Conservation (phyloP, 31 red algal genomes). For the Pterothamnion heteromorphum region DNA sequence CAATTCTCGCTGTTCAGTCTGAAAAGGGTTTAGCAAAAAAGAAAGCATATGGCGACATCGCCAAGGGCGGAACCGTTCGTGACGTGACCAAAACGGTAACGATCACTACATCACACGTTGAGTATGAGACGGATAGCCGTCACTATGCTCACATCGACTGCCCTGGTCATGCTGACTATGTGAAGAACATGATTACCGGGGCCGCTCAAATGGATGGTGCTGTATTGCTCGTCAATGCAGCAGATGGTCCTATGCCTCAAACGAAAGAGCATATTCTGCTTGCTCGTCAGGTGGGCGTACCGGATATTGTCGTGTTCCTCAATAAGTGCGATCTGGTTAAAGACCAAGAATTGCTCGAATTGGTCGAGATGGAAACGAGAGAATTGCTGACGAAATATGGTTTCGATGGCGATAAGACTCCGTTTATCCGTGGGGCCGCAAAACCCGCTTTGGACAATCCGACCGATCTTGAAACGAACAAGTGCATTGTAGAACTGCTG, state of each 20-base stretch:
- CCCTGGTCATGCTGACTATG: slow-evolving; percentile 98
- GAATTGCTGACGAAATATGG: slow-evolving; percentile 93
- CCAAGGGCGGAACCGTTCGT: too few species aligned
- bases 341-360: slow-evolving; percentile 86
- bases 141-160: slow-evolving; percentile 98
- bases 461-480: slow-evolving; percentile 28
- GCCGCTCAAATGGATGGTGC: slow-evolving; percentile 99
- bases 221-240: slow-evolving; percentile 87
- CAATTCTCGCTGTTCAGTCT: too few species aligned
- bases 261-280: slow-evolving; percentile 96
- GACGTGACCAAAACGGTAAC: too few species aligned
- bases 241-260: slow-evolving; percentile 97
- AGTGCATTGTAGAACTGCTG: slow-evolving; percentile 79
- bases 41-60: too few species aligned
- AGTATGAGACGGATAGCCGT: too few species aligned
- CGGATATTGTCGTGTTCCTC: slow-evolving; percentile 96
- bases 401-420: slow-evolving; percentile 89
- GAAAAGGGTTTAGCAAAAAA: too few species aligned
- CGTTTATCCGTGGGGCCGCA: slow-evolving; percentile 81
- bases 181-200: slow-evolving; percentile 99
- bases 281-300: slow-evolving; percentile 95
- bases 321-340: slow-evolving; percentile 98
- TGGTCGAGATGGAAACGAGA: slow-evolving; percentile 98
- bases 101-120: too few species aligned
- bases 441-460: slow-evolving; percentile 78